Conservation (phyloP, 495 filamentous ascomycete genomes). For the Neurospora sp. region DNA sequence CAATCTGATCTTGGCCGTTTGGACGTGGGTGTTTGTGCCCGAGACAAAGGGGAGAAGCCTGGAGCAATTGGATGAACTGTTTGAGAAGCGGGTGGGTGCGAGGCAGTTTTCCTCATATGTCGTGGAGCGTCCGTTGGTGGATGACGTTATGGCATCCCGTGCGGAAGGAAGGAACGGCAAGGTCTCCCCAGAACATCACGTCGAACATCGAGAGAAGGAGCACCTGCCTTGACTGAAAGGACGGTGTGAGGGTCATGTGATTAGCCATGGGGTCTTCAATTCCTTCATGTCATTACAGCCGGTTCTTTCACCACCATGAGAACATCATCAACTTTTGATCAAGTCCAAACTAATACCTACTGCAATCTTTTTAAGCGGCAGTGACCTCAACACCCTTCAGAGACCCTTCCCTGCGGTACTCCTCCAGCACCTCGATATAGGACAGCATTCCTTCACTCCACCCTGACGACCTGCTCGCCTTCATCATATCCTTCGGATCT, state of each 20-base stretch:
- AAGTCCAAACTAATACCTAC: not conserved
- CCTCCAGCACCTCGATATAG: slow-evolving; percentile 17
- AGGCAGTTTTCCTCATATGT: slow-evolving; percentile 24
- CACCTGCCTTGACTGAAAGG: not conserved
- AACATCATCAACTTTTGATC: not conserved
- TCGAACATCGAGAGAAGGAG: not conserved
- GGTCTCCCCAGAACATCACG: not conserved
- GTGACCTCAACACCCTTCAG: slow-evolving; percentile 16
- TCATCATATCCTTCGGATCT: slow-evolving; percentile 22
- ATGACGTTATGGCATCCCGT: slow-evolving; percentile 1
- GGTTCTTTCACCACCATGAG: not conserved
- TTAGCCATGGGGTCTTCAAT: not conserved
- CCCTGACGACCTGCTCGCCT: slow-evolving; percentile 10
- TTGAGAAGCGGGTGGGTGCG: slow-evolving; percentile 28
- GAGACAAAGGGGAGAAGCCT: slow-evolving; percentile 47
- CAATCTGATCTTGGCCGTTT: slow-evolving; percentile 35
- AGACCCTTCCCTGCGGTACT: slow-evolving; percentile 26
- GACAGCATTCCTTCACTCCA: slow-evolving; percentile 14
- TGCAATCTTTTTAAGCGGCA: not conserved
- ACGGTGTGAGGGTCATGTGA: not conserved
- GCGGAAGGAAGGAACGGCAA: not conserved
- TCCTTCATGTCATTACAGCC: not conserved
- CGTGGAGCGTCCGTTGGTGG: slow-evolving; percentile 15
- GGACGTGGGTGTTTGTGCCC: slow-evolving; percentile 36
- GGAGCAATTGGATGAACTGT: slow-evolving; percentile 46